Evolutionary conservation across 495 filamentous ascomycete genomes (phyloP).

Genomic region (Trichoderma orchidacearum): DNA sequence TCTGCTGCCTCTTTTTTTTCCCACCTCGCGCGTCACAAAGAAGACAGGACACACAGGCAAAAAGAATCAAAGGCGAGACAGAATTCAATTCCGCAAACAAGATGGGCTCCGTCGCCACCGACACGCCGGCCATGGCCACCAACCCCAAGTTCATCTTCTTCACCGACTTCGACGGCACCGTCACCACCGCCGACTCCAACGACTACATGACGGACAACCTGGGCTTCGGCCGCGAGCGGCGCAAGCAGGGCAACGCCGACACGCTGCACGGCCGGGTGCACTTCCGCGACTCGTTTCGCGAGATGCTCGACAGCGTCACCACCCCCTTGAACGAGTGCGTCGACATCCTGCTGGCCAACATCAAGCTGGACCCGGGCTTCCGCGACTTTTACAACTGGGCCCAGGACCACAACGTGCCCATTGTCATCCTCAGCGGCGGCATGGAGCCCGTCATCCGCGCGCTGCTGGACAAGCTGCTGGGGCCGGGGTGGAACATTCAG

Average conservation of each 20-base stretch:
- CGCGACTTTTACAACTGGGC: constrained; percentile 75
- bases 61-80: too few relatives aligned
- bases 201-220: constrained; percentile 91
- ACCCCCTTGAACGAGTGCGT: constrained; percentile 73
- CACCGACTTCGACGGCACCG: constrained; percentile 94
- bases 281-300: constrained; percentile 76
- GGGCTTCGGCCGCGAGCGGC: constrained; percentile 58
- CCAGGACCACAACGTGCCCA: constrained; percentile 66
- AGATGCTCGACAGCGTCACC: constrained; percentile 74
- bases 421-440: constrained; percentile 79
- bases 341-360: constrained; percentile 58
- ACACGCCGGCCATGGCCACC: constrained; percentile 38
- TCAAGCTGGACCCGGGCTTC: constrained; percentile 78
- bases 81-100: background rate
- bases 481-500: constrained; percentile 47
- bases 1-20: background rate
- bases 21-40: background rate
- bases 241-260: constrained; percentile 53
- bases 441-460: constrained; percentile 88
- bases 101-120: constrained; percentile 14
- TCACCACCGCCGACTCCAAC: constrained; percentile 85
- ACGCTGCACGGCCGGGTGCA: constrained; percentile 50
- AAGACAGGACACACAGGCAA: background rate
- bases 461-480: constrained; percentile 64
- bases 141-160: constrained; percentile 86